Conservation (phyloP, 768 basidiomycete genomes). For the Dacryopinax spathularia region DNA sequence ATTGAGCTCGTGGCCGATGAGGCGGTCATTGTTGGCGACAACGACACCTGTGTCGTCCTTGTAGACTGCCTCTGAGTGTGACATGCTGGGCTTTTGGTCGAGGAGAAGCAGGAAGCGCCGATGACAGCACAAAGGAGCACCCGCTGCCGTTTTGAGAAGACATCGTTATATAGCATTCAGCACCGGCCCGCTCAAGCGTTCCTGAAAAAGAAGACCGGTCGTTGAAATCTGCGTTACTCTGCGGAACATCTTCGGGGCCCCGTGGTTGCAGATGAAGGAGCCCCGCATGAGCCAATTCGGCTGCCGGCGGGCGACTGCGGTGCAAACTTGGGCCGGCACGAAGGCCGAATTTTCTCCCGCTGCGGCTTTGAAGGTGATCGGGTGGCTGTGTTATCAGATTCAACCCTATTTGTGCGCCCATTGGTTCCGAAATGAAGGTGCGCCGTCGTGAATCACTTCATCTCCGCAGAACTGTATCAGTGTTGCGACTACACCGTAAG, state of each 20-base stretch:
- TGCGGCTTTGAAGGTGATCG: not conserved
- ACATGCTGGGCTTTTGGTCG: not conserved
- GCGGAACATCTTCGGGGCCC: constrained; percentile 1
- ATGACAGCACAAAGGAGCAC: too few relatives aligned
- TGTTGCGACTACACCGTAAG: too few relatives aligned
- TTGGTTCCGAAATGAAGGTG: not conserved
- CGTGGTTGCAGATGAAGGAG: not conserved
- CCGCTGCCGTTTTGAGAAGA: not conserved
- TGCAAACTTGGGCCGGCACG: not conserved
- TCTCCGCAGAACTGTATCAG: too few relatives aligned
- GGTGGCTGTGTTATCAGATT: not conserved
- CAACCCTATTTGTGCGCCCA: not conserved
- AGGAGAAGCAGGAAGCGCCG: not conserved
- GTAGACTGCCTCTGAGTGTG: not conserved
- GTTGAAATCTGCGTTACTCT: not conserved
- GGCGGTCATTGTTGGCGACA: constrained; percentile 13
- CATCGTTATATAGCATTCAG: not conserved
- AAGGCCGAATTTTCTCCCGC: not conserved
- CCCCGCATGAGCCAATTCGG: not conserved
- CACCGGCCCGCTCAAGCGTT: not conserved
- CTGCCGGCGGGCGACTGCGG: not conserved
- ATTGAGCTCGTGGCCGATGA: constrained; percentile 11
- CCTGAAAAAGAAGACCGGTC: not conserved
- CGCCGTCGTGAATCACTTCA: not conserved
- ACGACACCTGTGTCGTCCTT: constrained; percentile 3